Conservation (phyloP, 805 yeast genomes). For the Saturnispora bothae region DNA sequence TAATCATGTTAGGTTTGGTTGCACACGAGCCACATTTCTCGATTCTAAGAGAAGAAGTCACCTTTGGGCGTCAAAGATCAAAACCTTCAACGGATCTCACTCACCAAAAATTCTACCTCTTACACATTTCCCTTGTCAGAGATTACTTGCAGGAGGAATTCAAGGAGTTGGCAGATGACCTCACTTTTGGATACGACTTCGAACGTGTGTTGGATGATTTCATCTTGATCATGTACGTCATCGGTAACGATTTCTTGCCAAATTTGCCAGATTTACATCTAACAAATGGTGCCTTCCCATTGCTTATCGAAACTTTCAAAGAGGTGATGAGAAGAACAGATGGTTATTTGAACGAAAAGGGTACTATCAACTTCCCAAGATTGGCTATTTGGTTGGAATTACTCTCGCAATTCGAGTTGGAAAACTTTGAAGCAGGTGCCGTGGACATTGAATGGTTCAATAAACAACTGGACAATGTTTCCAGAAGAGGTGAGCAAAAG, state of each 20-base stretch:
- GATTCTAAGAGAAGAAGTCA: conserved; percentile 88
- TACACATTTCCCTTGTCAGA: conserved; percentile 80
- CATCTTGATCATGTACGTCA: conserved; percentile 81
- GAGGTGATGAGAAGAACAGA: conserved; percentile 60
- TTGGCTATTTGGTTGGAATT: conserved; percentile 66
- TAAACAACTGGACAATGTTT: conserved; percentile 68
- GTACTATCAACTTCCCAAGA: conserved; percentile 66
- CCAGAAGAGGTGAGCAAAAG: conserved; percentile 60
- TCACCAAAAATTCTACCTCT: conserved; percentile 69
- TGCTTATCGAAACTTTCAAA: conserved; percentile 79
- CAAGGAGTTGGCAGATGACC: conserved; percentile 49
- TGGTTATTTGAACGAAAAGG: conserved; percentile 78
- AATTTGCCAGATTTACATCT: conserved; percentile 88
- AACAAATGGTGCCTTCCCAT: conserved; percentile 95
- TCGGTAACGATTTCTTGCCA: conserved; percentile 97
- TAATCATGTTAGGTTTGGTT: conserved; percentile 84
- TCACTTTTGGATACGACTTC: conserved; percentile 66
- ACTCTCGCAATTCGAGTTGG: conserved; percentile 70
- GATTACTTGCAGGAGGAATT: conserved; percentile 88
- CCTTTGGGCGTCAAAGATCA: conserved; percentile 50
- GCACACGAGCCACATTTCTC: conserved; percentile 96
- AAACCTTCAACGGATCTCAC: conserved; percentile 38
- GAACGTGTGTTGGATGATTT: conserved; percentile 90
- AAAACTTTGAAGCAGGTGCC: conserved; percentile 74
- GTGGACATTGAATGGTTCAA: conserved; percentile 90